Evolutionary conservation across 371 early-diverging fungal genomes (phyloP).

Genomic region (Basidiobolus meristosporus): DNA sequence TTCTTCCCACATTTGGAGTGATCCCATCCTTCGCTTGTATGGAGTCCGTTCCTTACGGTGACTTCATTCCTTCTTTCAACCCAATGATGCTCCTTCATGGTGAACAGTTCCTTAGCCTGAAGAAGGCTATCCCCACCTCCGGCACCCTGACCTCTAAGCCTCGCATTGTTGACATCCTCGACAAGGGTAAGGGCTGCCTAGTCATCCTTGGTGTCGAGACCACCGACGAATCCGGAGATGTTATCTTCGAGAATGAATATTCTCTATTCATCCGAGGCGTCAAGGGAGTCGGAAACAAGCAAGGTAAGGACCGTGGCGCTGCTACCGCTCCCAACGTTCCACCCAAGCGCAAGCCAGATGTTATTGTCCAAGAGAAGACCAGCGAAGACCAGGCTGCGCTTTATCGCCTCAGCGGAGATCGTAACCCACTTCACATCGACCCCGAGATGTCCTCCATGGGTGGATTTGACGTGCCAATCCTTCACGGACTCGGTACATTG

Average conservation of each 20-base stretch:
- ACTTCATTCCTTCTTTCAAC: constrained; percentile 75
- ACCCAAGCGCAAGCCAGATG: constrained; percentile 74
- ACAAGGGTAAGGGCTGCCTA: constrained; percentile 89
- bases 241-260: constrained; percentile 70
- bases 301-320: constrained; percentile 55
- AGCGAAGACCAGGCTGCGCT: constrained; percentile 80
- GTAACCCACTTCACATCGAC: constrained; percentile 88
- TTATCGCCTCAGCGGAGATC: constrained; percentile 79
- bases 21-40: constrained; percentile 58
- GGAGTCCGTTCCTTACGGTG: constrained; percentile 43
- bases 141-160: constrained; percentile 59
- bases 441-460: constrained; percentile 83
- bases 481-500: constrained; percentile 87
- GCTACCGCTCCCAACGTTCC: constrained; percentile 45
- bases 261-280: constrained; percentile 85
- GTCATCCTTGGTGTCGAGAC: constrained; percentile 67
- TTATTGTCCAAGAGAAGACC: constrained; percentile 63
- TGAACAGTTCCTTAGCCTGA: constrained; percentile 82
- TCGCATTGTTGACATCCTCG: constrained; percentile 74
- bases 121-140: constrained; percentile 62
- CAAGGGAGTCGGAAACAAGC: constrained; percentile 73
- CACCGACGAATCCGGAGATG: constrained; percentile 50
- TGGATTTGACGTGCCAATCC: constrained; percentile 87
- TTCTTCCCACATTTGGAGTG: constrained; percentile 84
- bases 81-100: constrained; percentile 97